phyloP scores from a whole-genome alignment of 2,329 filamentous ascomycete species.

The Fusarium stilboides region DNA sequence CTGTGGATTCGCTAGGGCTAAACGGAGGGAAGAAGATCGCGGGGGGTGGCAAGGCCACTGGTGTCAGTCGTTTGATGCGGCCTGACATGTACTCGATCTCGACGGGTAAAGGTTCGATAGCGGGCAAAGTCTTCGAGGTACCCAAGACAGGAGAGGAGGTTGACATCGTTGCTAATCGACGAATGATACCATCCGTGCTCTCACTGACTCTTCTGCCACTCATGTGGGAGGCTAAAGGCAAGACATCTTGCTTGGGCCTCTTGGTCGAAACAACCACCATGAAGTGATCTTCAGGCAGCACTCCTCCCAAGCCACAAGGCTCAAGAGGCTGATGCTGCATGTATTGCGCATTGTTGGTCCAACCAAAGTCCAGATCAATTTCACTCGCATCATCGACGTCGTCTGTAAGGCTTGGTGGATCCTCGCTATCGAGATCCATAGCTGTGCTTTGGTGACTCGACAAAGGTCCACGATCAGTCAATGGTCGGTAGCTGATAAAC shows the following conservation, averaged over 20 bases:
- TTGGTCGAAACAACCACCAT: slow-evolving; percentile 68
- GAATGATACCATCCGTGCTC: slow-evolving; percentile 59
- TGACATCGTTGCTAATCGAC: slow-evolving; percentile 60
- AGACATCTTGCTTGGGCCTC: slow-evolving; percentile 55
- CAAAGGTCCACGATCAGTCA: slow-evolving; percentile 59
- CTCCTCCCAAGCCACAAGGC: slow-evolving; percentile 72
- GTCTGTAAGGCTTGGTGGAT: slow-evolving; percentile 54
- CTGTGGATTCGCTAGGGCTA: slow-evolving; percentile 59
- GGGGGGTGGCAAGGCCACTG: slow-evolving; percentile 67
- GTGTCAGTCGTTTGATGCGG: slow-evolving; percentile 61
- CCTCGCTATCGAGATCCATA: slow-evolving; percentile 51
- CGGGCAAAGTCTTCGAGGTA: slow-evolving; percentile 4
- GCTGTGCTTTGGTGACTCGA: slow-evolving; percentile 36
- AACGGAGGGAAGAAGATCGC: slow-evolving; percentile 66
- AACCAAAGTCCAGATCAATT: slow-evolving; percentile 62
- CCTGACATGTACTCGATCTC: slow-evolving; percentile 64
- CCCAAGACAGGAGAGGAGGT: slow-evolving; percentile 55
- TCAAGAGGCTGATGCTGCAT: slow-evolving; percentile 62
- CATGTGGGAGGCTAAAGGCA: background rate
- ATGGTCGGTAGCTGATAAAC: slow-evolving; percentile 63
- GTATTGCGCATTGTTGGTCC: slow-evolving; percentile 62
- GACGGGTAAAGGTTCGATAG: slow-evolving; percentile 41
- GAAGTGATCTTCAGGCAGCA: slow-evolving; percentile 76
- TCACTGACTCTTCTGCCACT: slow-evolving; percentile 46
- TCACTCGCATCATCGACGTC: slow-evolving; percentile 57